Conservation (phyloP, 2,329 filamentous ascomycete genomes). For the Sphaerulina populicola region DNA sequence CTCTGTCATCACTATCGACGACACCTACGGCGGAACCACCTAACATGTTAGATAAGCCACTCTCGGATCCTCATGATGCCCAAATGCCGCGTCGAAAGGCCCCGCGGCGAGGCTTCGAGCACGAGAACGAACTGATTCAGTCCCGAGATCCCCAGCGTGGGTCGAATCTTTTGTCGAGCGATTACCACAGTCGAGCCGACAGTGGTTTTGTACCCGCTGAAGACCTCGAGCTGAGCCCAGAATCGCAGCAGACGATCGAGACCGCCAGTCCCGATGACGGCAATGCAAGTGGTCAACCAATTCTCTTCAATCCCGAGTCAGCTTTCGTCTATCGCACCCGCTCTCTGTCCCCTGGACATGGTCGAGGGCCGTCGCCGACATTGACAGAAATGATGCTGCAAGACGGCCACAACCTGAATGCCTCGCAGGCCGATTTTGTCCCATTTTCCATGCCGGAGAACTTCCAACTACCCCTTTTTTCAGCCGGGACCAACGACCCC, state of each 20-base stretch:
- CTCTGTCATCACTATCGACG: neutral
- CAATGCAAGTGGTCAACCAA: neutral
- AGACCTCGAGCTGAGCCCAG: conserved; percentile 3
- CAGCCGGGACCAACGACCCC: conserved; percentile 18
- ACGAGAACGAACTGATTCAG: neutral
- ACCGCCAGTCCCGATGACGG: neutral
- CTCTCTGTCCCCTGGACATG: conserved; percentile 13
- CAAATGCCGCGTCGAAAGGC: conserved; percentile 3
- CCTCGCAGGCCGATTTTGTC: conserved; percentile 20
- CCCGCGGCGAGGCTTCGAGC: neutral
- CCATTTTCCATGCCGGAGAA: conserved; percentile 26
- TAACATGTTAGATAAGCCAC: neutral
- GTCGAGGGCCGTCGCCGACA: conserved; percentile 23
- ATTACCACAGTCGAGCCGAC: conserved; percentile 1
- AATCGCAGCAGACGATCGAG: conserved; percentile 1
- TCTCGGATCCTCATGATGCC: neutral
- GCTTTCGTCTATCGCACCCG: conserved; percentile 18
- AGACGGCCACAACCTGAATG: conserved; percentile 16
- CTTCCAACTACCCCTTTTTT: conserved; percentile 21
- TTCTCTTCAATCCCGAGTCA: conserved; percentile 15
- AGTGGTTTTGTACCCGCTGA: conserved; percentile 4
- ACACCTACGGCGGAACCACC: conserved; percentile 4
- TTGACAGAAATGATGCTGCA: conserved; percentile 28
- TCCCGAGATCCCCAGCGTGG: neutral
- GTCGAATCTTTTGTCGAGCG: neutral